phyloP scores from a whole-genome alignment of 768 basidiomycete species.

The Cystobasidium ongulense region DNA sequence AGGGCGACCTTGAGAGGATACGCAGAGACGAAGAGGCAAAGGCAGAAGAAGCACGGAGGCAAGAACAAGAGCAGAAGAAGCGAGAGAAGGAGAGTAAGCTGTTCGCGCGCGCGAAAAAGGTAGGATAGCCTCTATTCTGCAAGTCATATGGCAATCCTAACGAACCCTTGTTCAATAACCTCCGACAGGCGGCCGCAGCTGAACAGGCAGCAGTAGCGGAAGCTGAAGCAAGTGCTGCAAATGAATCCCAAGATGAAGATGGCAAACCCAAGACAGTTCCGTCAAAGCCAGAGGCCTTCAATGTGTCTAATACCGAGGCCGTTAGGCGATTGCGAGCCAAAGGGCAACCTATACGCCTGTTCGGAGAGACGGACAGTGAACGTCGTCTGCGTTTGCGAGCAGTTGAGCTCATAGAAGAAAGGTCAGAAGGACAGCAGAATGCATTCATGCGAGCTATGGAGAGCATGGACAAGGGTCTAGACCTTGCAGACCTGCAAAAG shows the following conservation, averaged over 20 bases:
- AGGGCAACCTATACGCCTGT: constrained; percentile 87
- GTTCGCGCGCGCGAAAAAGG: constrained; percentile 42
- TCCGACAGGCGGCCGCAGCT: constrained; percentile 26
- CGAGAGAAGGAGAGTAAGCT: constrained; percentile 45
- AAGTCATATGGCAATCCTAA: background rate
- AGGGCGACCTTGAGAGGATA: constrained; percentile 76
- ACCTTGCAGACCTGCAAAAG: constrained; percentile 73
- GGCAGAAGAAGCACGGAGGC: constrained; percentile 49
- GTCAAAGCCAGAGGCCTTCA: constrained; percentile 52
- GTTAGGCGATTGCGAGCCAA: constrained; percentile 78
- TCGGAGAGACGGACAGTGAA: constrained; percentile 92
- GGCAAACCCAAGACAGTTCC: background rate
- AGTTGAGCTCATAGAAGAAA: constrained; percentile 83
- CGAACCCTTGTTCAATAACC: background rate
- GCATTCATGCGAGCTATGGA: constrained; percentile 63
- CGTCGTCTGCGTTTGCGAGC: constrained; percentile 79
- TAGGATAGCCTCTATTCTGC: constrained; percentile 29
- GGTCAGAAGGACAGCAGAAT: constrained; percentile 67
- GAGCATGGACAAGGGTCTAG: constrained; percentile 55
- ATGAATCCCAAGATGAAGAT: background rate
- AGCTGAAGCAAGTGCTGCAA: background rate
- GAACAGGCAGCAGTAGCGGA: background rate
- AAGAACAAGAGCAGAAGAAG: constrained; percentile 48
- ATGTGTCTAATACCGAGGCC: constrained; percentile 87
- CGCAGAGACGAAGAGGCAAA: constrained; percentile 50